These are phyloP conservation scores for Kluyveromyces starmeri DNA, from an alignment of 805 yeast species.

Conservation along the genomic window DNA sequence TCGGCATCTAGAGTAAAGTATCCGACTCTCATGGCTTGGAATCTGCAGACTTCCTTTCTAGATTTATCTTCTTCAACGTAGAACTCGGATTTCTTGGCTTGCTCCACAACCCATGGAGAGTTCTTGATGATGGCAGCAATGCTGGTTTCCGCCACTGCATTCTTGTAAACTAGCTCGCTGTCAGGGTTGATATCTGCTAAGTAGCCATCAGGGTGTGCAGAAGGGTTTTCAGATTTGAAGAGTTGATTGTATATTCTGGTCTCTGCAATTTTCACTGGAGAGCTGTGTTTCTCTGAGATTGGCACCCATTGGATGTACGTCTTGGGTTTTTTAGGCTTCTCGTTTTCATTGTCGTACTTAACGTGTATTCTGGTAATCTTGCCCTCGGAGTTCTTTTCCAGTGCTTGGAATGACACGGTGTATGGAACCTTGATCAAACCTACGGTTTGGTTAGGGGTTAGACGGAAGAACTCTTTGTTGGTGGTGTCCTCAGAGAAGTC, in stretches of 20 bases:
- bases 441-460: slow-evolving; percentile 90
- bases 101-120: slow-evolving; percentile 67
- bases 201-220: slow-evolving; percentile 80
- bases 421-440: slow-evolving; percentile 89
- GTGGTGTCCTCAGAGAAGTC: slow-evolving; percentile 66
- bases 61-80: slow-evolving; percentile 57
- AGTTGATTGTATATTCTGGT: slow-evolving; percentile 82
- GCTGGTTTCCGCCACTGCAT: slow-evolving; percentile 72
- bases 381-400: slow-evolving; percentile 51
- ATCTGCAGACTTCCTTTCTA: slow-evolving; percentile 75
- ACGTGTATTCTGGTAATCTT: slow-evolving; percentile 64
- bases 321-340: slow-evolving; percentile 68
- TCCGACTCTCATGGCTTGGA: slow-evolving; percentile 96
- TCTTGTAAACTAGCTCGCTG: slow-evolving; percentile 57
- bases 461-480: slow-evolving; percentile 73
- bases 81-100: slow-evolving; percentile 52
- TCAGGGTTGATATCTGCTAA: slow-evolving; percentile 74
- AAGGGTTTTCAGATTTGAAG: slow-evolving; percentile 87
- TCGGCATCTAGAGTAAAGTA: slow-evolving; percentile 89
- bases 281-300: slow-evolving; percentile 45
- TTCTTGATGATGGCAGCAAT: slow-evolving; percentile 56
- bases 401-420: slow-evolving; percentile 62
- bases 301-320: slow-evolving; percentile 98
- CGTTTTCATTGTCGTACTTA: slow-evolving; percentile 60
- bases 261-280: slow-evolving; percentile 62